Base-by-base conservation (phyloP, 2,329 filamentous ascomycete genomes). In the Sporothrix mexicana region DNA sequence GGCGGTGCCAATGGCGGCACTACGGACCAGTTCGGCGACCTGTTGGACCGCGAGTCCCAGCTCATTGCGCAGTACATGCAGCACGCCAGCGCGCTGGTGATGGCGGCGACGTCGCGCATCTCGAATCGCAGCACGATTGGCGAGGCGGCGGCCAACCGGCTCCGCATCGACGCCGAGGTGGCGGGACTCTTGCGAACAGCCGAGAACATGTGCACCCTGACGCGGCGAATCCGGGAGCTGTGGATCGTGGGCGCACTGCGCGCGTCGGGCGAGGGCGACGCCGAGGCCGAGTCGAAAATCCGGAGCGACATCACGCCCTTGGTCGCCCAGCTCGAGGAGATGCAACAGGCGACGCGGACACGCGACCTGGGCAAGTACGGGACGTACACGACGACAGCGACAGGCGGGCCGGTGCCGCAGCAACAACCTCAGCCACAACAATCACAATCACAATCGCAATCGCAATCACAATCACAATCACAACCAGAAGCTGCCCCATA, bases 191-290 rank as follows among this genome's bases (percentile, higher is more conserved):
- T 84, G 74, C 6, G 80, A 77, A 81, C 82, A 9, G 75, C 82
- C 43, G 79, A 87, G 73, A 83, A 85, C 73, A 80, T 88, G 3
- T 80, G 86, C 3, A 77, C 79, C 41, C 79, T 88, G 13, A 86
- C 81, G 20, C 83, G 85, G 51, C 83, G 84, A 74, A 80, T 88
- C 72, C 85, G 86, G 75, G 82, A 84, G 71, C 79, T 87, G 30
- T 87, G 85, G 85, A 80, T 86, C 12, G 81, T 83, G 72, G 85
- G 86, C 1, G 82, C 85, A 0, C 78, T 87, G 30, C 81, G 81
- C 72, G 80, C 79, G 62, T 81, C 84, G 3, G 83, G 82, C 59
- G 82, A 85, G 68, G 83, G 83, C 51, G 81, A 83, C 69, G 79
- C 77, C 61, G 79, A 82, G 75, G 80, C 79, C 36, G 79, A 80